These are phyloP conservation scores for Vitis hybrid DNA, from an alignment of 177 flowering plant species.

Conservation along the genomic window DNA sequence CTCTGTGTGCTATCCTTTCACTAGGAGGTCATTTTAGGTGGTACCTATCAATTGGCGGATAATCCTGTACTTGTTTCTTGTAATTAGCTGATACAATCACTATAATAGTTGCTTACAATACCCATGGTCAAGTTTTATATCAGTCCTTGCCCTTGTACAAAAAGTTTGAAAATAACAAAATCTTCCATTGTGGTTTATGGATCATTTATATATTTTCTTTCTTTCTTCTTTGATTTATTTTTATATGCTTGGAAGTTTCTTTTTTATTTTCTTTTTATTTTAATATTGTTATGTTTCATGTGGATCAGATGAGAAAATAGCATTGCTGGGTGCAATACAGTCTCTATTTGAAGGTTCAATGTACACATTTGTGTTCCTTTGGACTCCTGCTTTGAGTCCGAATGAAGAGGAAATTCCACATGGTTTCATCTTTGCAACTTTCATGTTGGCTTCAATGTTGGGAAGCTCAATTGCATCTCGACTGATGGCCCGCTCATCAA, in stretches of 20 bases:
- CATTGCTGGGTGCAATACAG: slow-evolving; percentile 93
- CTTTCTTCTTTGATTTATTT: background rate
- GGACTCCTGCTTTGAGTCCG: slow-evolving; percentile 99
- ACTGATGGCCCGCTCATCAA: slow-evolving; percentile 62
- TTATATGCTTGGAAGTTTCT: background rate
- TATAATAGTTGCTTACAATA: background rate
- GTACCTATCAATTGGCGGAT: background rate
- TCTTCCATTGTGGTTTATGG: no score
- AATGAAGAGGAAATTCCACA: slow-evolving; percentile 96
- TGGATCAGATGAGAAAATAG: slow-evolving; percentile 89
- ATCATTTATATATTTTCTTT: no score
- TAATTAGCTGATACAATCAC: background rate
- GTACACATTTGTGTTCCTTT: slow-evolving; percentile 97
- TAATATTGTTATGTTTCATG: background rate
- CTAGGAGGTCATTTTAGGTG: background rate
- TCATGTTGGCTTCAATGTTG: slow-evolving; percentile 97
- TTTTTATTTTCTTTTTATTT: background rate
- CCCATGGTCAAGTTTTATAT: slow-evolving; percentile 4
- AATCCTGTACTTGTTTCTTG: background rate
- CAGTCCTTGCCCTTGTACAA: slow-evolving; percentile 43
- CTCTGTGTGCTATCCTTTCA: background rate
- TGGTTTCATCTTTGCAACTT: slow-evolving; percentile 95
- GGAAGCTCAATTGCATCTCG: slow-evolving; percentile 95
- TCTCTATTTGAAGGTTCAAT: slow-evolving; percentile 98
- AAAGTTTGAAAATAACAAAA: no score